Evolutionary conservation across 148 eudicot genomes (phyloP).

Genomic region (Nepenthes gracilis): DNA sequence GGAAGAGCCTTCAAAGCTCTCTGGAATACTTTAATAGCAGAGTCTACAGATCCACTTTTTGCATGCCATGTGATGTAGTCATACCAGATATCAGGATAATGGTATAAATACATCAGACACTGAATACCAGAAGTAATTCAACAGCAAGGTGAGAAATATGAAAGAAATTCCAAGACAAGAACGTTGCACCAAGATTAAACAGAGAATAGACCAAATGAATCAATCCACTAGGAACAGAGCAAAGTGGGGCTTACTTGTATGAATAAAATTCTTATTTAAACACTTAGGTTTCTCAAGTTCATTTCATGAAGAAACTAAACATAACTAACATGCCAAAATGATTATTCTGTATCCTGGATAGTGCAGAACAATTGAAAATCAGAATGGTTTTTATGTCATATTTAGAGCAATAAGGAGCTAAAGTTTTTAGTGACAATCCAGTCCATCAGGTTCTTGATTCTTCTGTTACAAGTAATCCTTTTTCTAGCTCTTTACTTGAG

Average conservation of each 20-base stretch:
- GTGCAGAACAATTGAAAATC: no score
- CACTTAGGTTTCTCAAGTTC: no score
- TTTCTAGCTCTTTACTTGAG: no score
- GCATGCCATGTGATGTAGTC: slow-evolving; percentile 98
- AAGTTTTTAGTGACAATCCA: no score
- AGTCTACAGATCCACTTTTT: slow-evolving; percentile 76
- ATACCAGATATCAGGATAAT: slow-evolving; percentile 97
- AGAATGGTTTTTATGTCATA: no score
- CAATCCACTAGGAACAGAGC: not conserved
- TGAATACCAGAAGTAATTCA: slow-evolving; percentile 17
- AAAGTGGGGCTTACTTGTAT: not conserved
- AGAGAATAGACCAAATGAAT: not conserved
- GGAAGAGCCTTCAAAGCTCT: slow-evolving; percentile 98
- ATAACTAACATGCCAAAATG: no score
- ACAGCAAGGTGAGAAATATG: slow-evolving; percentile 6
- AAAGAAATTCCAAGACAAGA: not conserved
- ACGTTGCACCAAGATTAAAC: not conserved
- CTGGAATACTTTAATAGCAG: slow-evolving; percentile 79
- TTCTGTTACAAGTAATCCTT: no score
- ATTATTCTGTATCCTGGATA: no score
- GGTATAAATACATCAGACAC: slow-evolving; percentile 99
- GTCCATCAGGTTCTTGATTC: no score
- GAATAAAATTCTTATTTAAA: no score
- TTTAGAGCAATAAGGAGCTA: no score
- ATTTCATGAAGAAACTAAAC: no score